Percentiles rank a stretch among this genome's conserved stretches.
phyloP scores from a whole-genome alignment of 768 basidiomycete species.

The Gloeophyllum trabeum region DNA sequence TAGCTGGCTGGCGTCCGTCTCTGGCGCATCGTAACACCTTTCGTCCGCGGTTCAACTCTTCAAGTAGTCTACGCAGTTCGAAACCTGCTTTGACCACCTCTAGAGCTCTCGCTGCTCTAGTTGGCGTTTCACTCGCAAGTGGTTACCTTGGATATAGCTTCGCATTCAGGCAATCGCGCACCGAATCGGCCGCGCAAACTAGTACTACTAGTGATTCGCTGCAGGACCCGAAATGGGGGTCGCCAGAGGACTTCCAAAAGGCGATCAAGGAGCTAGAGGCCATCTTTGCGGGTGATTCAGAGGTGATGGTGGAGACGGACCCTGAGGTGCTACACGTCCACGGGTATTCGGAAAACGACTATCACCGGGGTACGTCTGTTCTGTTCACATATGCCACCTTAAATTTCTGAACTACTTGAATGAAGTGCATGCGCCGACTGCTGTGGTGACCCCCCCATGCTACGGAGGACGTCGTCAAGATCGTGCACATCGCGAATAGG shows the following conservation, averaged over 20 bases:
- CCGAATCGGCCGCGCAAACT: too few species aligned
- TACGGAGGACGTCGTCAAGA: slow-evolving; percentile 74
- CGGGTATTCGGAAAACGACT: slow-evolving; percentile 14
- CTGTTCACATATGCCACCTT: not conserved
- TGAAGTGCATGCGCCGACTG: slow-evolving; percentile 35
- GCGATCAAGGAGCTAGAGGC: slow-evolving; percentile 15
- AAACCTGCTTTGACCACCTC: too few species aligned
- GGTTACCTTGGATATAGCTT: too few species aligned
- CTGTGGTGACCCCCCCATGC: slow-evolving; percentile 50
- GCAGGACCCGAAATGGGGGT: slow-evolving; percentile 10
- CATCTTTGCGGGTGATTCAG: slow-evolving; percentile 2
- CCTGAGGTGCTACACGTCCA: slow-evolving; percentile 12
- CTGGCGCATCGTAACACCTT: too few species aligned
- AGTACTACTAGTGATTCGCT: too few species aligned
- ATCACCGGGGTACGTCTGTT: slow-evolving; percentile 10
- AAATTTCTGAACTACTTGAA: slow-evolving; percentile 33
- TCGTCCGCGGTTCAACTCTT: too few species aligned
- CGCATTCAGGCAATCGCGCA: too few species aligned
- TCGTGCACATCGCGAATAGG: slow-evolving; percentile 66
- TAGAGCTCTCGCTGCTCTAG: too few species aligned
- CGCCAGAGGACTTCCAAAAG: slow-evolving; percentile 13
- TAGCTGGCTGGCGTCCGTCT: too few species aligned
- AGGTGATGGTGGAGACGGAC: slow-evolving; percentile 9
- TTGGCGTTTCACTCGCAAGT: too few species aligned
- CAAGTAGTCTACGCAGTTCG: too few species aligned